Evolutionary conservation across 768 basidiomycete genomes (phyloP).

Genomic region (Steccherinum ochraceum): DNA sequence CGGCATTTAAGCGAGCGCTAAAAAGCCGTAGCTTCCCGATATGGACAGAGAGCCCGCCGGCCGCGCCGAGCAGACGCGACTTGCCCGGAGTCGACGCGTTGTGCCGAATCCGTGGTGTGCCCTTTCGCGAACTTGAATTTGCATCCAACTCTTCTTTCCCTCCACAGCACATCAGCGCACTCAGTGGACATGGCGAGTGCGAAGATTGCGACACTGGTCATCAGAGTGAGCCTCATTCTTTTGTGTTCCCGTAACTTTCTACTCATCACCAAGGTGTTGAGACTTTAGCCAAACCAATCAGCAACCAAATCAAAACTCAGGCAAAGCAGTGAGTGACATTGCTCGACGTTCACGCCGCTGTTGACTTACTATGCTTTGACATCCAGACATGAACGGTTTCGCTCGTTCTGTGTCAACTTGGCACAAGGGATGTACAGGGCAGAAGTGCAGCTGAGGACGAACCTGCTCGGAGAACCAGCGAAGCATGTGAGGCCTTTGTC

Average conservation of each 20-base stretch:
- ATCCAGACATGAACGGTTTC: conserved; percentile 65
- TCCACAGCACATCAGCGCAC: background rate
- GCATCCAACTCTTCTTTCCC: background rate
- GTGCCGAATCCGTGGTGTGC: too few species aligned
- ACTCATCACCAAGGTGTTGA: too few species aligned
- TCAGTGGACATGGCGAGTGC: background rate
- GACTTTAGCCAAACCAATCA: conserved; percentile 86
- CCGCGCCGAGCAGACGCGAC: too few species aligned
- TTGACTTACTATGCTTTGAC: background rate
- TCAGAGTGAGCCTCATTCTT: background rate
- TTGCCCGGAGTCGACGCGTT: too few species aligned
- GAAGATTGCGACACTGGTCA: background rate
- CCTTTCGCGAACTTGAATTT: background rate
- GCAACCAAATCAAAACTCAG: conserved; percentile 58
- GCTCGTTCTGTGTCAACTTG: conserved; percentile 61
- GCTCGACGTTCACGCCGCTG: conserved; percentile 6
- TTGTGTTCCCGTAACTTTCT: too few species aligned
- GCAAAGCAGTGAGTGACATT: conserved; percentile 71
- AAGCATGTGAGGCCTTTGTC: conserved; percentile 70
- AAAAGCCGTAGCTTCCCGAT: too few species aligned
- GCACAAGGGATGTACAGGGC: conserved; percentile 74
- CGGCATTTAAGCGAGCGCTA: background rate
- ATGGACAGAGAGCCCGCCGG: too few species aligned
- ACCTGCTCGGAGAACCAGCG: conserved; percentile 71
- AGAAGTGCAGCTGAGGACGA: conserved; percentile 66